Conservation (phyloP, 129 eudicot species). For the Scalesia atractyloides region DNA sequence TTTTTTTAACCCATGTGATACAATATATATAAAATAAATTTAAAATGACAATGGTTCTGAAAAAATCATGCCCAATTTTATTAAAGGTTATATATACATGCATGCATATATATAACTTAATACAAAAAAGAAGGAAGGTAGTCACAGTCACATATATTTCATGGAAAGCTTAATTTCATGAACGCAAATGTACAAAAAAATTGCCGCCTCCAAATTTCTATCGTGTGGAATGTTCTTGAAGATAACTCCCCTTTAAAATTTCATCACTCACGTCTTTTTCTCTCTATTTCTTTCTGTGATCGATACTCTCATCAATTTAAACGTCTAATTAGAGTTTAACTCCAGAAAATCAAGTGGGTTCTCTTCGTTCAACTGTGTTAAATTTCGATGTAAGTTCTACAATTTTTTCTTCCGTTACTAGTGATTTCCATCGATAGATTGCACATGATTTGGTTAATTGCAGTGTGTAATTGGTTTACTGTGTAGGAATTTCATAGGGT, state of each 20-base stretch:
- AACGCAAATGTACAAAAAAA: not conserved
- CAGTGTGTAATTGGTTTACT: not conserved
- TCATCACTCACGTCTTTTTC: slow-evolving; percentile 14
- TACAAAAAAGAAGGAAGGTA: no score
- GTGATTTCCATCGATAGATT: no score
- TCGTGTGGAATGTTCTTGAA: not conserved
- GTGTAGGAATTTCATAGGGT: not conserved
- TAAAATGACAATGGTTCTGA: no score
- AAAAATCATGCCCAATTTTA: no score
- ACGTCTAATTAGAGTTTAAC: not conserved
- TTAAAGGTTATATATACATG: no score
- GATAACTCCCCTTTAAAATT: not conserved
- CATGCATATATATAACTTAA: no score
- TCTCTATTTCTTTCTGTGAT: not conserved
- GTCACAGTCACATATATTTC: not conserved
- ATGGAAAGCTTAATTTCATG: not conserved
- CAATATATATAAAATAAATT: no score
- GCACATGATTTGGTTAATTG: not conserved
- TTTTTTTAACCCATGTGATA: no score
- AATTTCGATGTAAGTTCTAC: not conserved
- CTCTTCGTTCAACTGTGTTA: not conserved
- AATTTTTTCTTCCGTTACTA: not conserved
- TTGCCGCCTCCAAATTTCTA: not conserved
- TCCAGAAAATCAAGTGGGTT: not conserved
- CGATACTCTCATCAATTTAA: not conserved